Percentiles rank a stretch among this genome's conserved stretches.
phyloP scores from a whole-genome alignment of 345 rosid species.

The Boechera retrofracta region DNA sequence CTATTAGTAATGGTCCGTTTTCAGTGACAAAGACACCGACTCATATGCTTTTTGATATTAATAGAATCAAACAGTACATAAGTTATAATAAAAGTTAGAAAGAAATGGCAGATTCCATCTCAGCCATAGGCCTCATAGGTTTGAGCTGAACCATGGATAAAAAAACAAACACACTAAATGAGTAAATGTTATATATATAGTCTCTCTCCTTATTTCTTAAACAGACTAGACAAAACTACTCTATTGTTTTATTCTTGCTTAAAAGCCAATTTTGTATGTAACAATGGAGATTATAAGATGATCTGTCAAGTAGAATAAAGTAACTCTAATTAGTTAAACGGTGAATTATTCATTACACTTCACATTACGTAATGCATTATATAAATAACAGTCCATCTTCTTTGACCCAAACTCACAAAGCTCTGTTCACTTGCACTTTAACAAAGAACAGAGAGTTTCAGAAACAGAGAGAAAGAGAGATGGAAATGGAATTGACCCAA shows the following conservation, averaged over 20 bases:
- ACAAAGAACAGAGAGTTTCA: background rate
- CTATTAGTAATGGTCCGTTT: background rate
- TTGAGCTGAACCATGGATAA: constrained; percentile 25
- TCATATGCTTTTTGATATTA: constrained; percentile 7
- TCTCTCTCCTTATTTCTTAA: background rate
- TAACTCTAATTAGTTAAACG: background rate
- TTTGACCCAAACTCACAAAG: constrained; percentile 2
- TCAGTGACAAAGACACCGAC: constrained; percentile 10
- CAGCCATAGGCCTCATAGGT: constrained; percentile 1
- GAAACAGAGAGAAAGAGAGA: background rate
- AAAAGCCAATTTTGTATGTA: background rate
- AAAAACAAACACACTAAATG: background rate
- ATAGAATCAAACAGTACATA: constrained; percentile 15
- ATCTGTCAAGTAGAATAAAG: background rate
- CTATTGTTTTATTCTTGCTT: background rate
- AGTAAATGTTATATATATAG: background rate
- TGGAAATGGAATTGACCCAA: constrained; percentile 14
- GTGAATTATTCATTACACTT: background rate
- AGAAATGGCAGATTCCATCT: background rate
- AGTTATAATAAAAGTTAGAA: background rate
- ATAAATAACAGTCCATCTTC: background rate
- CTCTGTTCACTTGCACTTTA: constrained; percentile 4
- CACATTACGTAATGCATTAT: background rate
- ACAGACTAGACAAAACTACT: background rate
- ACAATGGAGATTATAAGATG: background rate